Base-by-base conservation (phyloP, 2,329 filamentous ascomycete species). In the Monosporascus sp. region DNA sequence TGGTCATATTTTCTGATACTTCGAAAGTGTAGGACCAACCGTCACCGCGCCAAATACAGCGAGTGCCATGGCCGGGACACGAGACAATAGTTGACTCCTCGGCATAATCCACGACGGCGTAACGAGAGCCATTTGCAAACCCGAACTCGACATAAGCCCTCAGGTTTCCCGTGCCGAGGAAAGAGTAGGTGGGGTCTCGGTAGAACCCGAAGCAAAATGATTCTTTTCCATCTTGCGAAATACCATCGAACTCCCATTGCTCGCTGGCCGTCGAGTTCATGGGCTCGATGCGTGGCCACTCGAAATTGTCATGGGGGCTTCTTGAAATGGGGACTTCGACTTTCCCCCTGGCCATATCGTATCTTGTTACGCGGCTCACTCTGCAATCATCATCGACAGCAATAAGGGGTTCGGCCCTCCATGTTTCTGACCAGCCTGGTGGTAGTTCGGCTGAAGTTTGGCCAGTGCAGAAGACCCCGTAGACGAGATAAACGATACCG, bases 171-270 rank as follows among this genome's bases (percentile, higher is more conserved):
- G 61, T 56, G 2, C 65, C 64, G 3, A 68, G 50, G 49, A 68
- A 56, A 1, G 64, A 52, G 49, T 64, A 67, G 50, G 61, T 66
- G 2, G 65, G 61, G 46, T 67, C 65, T 5, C 65, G 61, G 49
- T 66, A 68, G 54, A 66, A 64, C 27, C 65, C 65, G 27, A 68
- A 63, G 19, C 61, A 55, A 50, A 67, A 61, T 2, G 61, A 48
- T 24, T 57, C 50, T 44, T 49, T 58, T 2, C 61, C 65, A 44
- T 64, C 59, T 2, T 59, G 58, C 6, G 61, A 63, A 6, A 65
- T 55, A 2, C 62, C 65, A 43, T 67, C 65, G 37, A 67, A 68
- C 45, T 65, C 65, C 65, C 65, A 68, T 48, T 67, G 65, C 50
- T 68, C 65, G 3, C 63, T 63, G 1, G 54, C 61, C 1, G 64